Base-by-base conservation (phyloP, 2,329 filamentous ascomycete genomes). In the Trichoderma atrobrunneum region DNA sequence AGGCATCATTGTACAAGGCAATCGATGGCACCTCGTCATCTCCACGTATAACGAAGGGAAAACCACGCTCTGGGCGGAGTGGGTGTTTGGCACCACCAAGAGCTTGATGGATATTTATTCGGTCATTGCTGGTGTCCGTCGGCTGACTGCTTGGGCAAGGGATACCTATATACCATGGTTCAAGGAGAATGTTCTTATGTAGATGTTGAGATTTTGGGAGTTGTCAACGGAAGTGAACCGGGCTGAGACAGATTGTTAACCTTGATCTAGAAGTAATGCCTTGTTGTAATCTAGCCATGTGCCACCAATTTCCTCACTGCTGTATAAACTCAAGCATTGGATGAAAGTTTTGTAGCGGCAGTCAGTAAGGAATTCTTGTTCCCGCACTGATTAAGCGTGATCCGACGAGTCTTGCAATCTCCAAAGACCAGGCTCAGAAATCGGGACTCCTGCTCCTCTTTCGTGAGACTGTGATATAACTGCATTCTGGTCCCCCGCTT, bases 51-150 rank as follows among this genome's bases (percentile, higher is more conserved):
- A 24, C 3, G 34, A 54, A 51, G 36, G 8, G 34, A 56, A 56
- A 3, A 66, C 48, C 3, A 56, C 28, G 5, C 14, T 66, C 21
- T 56, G 21, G n/a, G 5, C n/a, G 6, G 30, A 30, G n/a, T 56
- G 14, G n/a, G 7, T 32, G 7, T 66, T 66, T 56, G 28, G 48
- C 1, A 18, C n/a, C 24, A 66, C 48, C 3, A 51, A 30, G 48
- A 48, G 77, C 73, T n/a, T 69, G 60, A 2, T 14, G 3, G 2
- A 78, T 60, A 5, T 26, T 4, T 66, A 66, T 16, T n/a, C 30
- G 3, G n/a, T 66, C 12, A 12, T 66, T 56, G 48, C 48, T 12
- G 63, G 63, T 16, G 30, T 66, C 12, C 30, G 63, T 5, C 48
- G 36, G 48, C 16, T 66, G 16, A 56, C 21, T 8, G 30, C 63